Base-by-base conservation (phyloP, 106 monocot genomes). In the Platanthera guangdongensis region DNA sequence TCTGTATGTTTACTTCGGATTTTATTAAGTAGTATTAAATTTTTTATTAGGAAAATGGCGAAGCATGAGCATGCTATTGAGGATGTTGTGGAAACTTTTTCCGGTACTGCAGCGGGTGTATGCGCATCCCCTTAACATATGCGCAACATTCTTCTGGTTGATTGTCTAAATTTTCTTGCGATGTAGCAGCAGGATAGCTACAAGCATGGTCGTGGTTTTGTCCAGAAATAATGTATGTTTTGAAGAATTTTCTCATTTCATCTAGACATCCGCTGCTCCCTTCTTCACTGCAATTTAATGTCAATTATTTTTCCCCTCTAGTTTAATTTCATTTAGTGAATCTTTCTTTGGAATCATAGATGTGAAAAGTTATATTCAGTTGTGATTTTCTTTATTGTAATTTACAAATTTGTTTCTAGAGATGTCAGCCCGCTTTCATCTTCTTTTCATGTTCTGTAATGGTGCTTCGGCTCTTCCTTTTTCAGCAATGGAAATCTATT, bases 401-500 rank as follows among this genome's bases (percentile, higher is more conserved):
- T 63, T 59, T 59, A 21, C 7, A 25, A 22, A 65, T 3, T 13
- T 39, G 12, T 60, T 4, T 62, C 21, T n/a, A 14, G 19, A 22
- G 46, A 76, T 18, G 10, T 13, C 1, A 14, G 52, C 51, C 25
- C 22, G 0, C 3, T 5, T 10, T 28, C 74, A 9, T 21, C 12
- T 72, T 72, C n/a, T 72, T 48, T 28, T 12, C 51, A 39, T 25
- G 51, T 9, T 52, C 15, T 75, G 4, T 52, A 28, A 15, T 13
- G 4, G 18, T 22, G 64, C 15, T 72, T 18, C 28, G 68, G 19
- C 19, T 13, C 47, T 9, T 81, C 70, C 80, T 32, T 84, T 82
- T 81, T 68, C 85, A 99, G 97, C 83, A 94, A 74, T 99, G 94
- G 94, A 82, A 86, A 22, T 88, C 94, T 39, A 94, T 99, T 77